phyloP scores from a whole-genome alignment of 176 grass and related monocot genomes.

The Oryza meyeriana region DNA sequence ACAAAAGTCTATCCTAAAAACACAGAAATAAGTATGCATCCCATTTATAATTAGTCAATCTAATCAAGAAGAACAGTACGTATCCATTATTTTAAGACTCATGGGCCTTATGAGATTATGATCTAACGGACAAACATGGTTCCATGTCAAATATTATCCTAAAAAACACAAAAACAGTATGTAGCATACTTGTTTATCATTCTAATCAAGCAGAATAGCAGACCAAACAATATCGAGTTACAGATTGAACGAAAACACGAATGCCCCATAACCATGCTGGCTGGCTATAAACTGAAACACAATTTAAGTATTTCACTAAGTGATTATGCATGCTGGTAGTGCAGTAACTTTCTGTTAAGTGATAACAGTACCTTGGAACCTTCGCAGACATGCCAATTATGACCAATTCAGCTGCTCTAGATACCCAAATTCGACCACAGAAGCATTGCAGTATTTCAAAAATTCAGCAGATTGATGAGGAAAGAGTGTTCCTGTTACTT shows the following conservation, averaged over 20 bases:
- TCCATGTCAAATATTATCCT: neutral
- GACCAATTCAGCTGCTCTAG: neutral
- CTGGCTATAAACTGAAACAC: neutral
- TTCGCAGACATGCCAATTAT: constrained; percentile 37
- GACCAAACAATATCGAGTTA: neutral
- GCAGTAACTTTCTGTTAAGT: neutral
- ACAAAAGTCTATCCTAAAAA: too few relatives aligned
- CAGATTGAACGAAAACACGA: neutral
- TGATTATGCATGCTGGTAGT: neutral
- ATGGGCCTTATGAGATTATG: neutral
- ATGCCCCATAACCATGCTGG: neutral
- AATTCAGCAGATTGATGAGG: neutral
- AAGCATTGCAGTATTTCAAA: neutral
- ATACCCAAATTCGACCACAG: neutral
- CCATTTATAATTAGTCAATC: too few relatives aligned
- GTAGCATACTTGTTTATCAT: neutral
- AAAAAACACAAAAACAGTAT: neutral
- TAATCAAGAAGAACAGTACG: too few relatives aligned
- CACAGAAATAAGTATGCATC: too few relatives aligned
- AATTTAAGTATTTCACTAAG: constrained; percentile 12
- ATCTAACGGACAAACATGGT: neutral
- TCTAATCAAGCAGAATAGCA: constrained; percentile 1
- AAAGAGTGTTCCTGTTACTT: neutral
- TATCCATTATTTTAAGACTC: too few relatives aligned
- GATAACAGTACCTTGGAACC: constrained; percentile 29